Conservation (phyloP, 495 filamentous ascomycete species). For the Xylaria longipes region DNA sequence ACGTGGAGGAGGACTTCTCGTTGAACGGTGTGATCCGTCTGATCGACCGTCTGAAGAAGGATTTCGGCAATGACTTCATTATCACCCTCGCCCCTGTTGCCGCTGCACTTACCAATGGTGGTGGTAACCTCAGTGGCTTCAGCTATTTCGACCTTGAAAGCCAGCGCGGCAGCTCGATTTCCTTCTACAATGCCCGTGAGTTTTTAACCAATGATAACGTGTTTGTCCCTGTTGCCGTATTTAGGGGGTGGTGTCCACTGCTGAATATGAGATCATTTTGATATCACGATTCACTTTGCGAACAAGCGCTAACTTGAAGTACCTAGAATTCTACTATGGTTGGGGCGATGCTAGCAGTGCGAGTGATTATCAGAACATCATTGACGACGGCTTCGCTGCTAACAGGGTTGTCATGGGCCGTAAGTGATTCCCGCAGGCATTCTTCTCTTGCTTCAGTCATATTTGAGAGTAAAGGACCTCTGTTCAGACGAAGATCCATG, state of each 20-base stretch:
- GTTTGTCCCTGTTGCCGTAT: not conserved
- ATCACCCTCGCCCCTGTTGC: slow-evolving; percentile 84
- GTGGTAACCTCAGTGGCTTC: slow-evolving; percentile 73
- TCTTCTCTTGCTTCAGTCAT: not conserved
- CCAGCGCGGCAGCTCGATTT: slow-evolving; percentile 67
- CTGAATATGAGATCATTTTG: not conserved
- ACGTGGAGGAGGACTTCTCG: slow-evolving; percentile 83
- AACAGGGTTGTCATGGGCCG: slow-evolving; percentile 69
- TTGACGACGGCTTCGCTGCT: slow-evolving; percentile 68
- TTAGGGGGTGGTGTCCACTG: not conserved
- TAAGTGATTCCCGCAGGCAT: slow-evolving; percentile 13
- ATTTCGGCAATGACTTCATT: slow-evolving; percentile 74
- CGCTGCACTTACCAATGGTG: slow-evolving; percentile 63
- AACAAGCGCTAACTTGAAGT: not conserved
- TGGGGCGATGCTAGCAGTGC: slow-evolving; percentile 69
- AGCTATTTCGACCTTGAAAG: slow-evolving; percentile 74
- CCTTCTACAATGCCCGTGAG: slow-evolving; percentile 72
- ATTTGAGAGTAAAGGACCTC: not conserved
- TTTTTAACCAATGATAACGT: not conserved
- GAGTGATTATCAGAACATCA: slow-evolving; percentile 67
- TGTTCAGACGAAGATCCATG: not conserved
- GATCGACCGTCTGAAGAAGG: slow-evolving; percentile 74
- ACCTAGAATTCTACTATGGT: slow-evolving; percentile 80
- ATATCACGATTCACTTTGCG: not conserved
- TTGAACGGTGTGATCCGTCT: slow-evolving; percentile 72